These are phyloP conservation scores for Scutellaria minor DNA, from an alignment of 257 asterid species.

Conservation along the genomic window DNA sequence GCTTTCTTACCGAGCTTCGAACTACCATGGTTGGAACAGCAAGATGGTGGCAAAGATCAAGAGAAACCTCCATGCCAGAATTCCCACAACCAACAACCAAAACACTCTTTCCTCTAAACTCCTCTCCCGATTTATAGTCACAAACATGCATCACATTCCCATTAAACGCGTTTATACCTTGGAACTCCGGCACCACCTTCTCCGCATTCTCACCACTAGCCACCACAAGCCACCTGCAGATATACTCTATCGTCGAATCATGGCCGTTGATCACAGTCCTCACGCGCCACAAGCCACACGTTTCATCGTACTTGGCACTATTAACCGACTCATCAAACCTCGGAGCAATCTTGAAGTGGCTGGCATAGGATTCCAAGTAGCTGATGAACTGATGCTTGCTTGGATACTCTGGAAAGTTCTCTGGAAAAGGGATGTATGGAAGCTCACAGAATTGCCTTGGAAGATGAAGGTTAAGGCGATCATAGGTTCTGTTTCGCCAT, in stretches of 20 bases:
- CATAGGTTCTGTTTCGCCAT: slow-evolving; percentile 83
- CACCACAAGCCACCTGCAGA: slow-evolving; percentile 90
- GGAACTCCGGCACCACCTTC: slow-evolving; percentile 71
- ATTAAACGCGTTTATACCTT: slow-evolving; percentile 56
- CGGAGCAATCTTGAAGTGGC: slow-evolving; percentile 58
- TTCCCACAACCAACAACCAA: slow-evolving; percentile 93
- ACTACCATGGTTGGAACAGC: slow-evolving; percentile 83
- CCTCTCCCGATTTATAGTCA: slow-evolving; percentile 82
- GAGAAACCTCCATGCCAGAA: slow-evolving; percentile 93
- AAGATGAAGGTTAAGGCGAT: slow-evolving; percentile 86
- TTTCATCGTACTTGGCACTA: slow-evolving; percentile 65
- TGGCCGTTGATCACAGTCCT: slow-evolving; percentile 36
- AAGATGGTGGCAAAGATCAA: slow-evolving; percentile 76
- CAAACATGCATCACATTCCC: slow-evolving; percentile 78
- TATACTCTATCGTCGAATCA: slow-evolving; percentile 52
- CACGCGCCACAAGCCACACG: slow-evolving; percentile 81
- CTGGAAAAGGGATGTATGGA: slow-evolving; percentile 75
- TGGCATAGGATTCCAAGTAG: slow-evolving; percentile 73
- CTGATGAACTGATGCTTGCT: slow-evolving; percentile 67
- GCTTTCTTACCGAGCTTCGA: slow-evolving; percentile 69
- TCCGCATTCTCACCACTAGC: slow-evolving; percentile 94
- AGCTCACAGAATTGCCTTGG: slow-evolving; percentile 84
- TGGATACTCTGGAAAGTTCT: slow-evolving; percentile 75
- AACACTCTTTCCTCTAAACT: slow-evolving; percentile 58
- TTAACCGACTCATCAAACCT: slow-evolving; percentile 69